Base-by-base conservation (phyloP, 148 eudicot species). In the Spergularia bocconei region DNA sequence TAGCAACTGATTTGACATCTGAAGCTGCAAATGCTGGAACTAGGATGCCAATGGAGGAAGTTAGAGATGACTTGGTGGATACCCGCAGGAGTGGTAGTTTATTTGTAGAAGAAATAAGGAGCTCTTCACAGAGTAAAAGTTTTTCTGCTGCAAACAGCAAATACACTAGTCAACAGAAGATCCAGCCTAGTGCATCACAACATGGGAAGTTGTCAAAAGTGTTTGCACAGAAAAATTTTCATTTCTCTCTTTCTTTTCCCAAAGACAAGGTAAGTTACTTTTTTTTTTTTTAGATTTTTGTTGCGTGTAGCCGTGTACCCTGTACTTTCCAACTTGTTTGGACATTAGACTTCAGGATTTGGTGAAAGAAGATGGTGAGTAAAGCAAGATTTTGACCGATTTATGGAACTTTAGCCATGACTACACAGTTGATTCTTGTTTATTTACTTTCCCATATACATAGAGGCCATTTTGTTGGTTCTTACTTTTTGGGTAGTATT, bases 231-330 rank as follows among this genome's bases (percentile, higher is more conserved):
- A 89, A 80, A 67, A 70, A 79, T 25, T 95, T 92, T 82, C 53
- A 80, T 66, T 91, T 95, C 83, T 86, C 94, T 6, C 78, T 70
- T 57, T 79, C 85, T 59, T 95, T 92, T 79, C 97, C 99, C 51
- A 80, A 74, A 57, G 92, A 86, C 41, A 86, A 86, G 87, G 99
- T 90, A 82, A 82, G 86, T 77, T 85, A 16, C 53, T 48, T 47
- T 52, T 69, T n/a, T 52, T 69, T n/a, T 41, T 47, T 38, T 59
- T 55, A 7, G 44, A 47, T 36, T 25, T 44, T 14, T 50, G 56
- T 48, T 68, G 50, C 39, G 13, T 23, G 25, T 1, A 23, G 1
- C 25, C 25, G 25, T 21, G 38, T 13, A 14, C 23, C n/a, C 44
- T 41, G 2, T 39, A n/a, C 20, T 13, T 41, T 16, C n/a, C 11